Conservation (phyloP, 2,329 filamentous ascomycete species). For the Trematosphaeria pertusa region DNA sequence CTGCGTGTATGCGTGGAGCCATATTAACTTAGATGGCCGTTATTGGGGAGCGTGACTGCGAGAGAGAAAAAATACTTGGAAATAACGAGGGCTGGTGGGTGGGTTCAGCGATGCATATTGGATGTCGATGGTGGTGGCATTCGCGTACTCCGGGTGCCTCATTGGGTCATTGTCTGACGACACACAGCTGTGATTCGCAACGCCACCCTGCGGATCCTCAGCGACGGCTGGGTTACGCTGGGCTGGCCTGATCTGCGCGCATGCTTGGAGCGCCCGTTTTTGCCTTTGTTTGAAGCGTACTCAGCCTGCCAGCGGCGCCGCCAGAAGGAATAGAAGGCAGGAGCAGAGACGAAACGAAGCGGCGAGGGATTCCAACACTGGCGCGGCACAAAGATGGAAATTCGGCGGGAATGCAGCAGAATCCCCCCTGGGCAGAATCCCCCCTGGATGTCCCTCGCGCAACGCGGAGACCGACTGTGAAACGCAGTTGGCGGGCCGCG, state of each 20-base stretch:
- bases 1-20: slow-evolving; percentile 15
- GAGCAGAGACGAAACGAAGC: slow-evolving; percentile 9
- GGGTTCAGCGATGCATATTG: slow-evolving; percentile 2
- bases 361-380: slow-evolving; percentile 1
- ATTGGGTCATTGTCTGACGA: slow-evolving; percentile 37
- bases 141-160: slow-evolving; percentile 21
- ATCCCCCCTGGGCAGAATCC: slow-evolving; percentile 15
- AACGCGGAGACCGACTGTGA: slow-evolving; percentile 14
- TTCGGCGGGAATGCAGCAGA: slow-evolving; percentile 13
- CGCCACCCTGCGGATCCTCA: slow-evolving; percentile 34
- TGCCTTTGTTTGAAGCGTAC: not conserved
- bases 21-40: slow-evolving; percentile 9
- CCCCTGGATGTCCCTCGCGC: too few relatives aligned
- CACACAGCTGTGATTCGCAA: slow-evolving; percentile 39
- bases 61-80: not conserved
- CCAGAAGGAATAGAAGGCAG: not conserved
- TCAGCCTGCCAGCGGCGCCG: not conserved
- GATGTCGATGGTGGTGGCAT: too few relatives aligned
- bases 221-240: slow-evolving; percentile 20
- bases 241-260: slow-evolving; percentile 17
- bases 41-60: slow-evolving; percentile 13
- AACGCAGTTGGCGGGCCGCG: slow-evolving; percentile 10
- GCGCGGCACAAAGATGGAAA: slow-evolving; percentile 4
- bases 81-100: not conserved
- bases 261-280: not conserved